These are phyloP conservation scores for Alternaria angustiovoidea DNA, from an alignment of 2,329 filamentous ascomycete species.

Conservation along the genomic window DNA sequence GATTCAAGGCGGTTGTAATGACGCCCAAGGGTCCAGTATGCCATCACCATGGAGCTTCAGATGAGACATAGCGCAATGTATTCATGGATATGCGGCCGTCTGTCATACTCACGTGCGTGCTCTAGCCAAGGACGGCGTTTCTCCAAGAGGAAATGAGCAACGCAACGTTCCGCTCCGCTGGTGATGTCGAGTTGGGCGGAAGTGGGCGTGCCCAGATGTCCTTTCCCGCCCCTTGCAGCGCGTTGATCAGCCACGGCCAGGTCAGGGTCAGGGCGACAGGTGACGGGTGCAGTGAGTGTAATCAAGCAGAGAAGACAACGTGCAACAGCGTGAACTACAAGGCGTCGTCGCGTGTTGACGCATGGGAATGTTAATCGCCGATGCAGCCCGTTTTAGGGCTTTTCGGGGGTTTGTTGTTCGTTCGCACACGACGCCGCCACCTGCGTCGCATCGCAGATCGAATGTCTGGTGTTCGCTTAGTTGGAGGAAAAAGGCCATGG, in stretches of 20 bases:
- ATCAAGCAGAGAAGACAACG: background rate
- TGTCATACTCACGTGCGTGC: background rate
- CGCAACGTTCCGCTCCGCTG: constrained; percentile 10
- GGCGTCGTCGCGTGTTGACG: background rate
- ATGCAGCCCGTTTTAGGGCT: constrained; percentile 6
- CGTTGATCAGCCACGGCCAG: background rate
- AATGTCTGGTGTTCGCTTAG: constrained; percentile 10
- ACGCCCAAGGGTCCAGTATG: constrained; percentile 7
- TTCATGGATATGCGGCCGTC: background rate
- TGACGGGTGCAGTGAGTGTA: background rate
- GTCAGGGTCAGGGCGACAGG: background rate
- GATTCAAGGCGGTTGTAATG: constrained; percentile 12
- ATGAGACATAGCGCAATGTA: constrained; percentile 2
- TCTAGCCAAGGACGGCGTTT: background rate
- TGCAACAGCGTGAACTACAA: background rate
- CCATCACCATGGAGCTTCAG: constrained; percentile 1
- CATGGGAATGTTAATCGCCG: constrained; percentile 2
- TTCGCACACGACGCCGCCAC: background rate
- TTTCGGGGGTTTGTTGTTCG: constrained; percentile 4
- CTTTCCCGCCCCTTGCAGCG: constrained; percentile 21
- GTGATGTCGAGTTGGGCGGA: constrained; percentile 4
- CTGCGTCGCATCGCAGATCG: constrained; percentile 28
- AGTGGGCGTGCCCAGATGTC: constrained; percentile 17
- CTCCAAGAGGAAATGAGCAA: background rate
- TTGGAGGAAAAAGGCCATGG: background rate